Conservation (phyloP, 345 rosid species). For the Salix viminalis region DNA sequence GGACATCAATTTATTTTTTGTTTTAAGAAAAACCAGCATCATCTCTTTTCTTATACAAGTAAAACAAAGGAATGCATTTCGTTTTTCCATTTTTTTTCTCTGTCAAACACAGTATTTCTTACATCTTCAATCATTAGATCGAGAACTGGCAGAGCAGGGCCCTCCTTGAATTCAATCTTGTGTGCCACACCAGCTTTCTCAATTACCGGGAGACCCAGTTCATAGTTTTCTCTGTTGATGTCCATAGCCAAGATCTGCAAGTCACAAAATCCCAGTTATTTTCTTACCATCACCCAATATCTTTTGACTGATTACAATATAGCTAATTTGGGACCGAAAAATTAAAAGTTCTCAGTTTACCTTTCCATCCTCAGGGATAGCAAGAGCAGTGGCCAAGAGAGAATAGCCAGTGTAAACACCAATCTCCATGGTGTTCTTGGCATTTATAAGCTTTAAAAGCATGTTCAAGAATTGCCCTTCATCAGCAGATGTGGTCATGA, state of each 20-base stretch:
- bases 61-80: not conserved
- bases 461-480: slow-evolving; percentile 94
- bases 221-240: slow-evolving; percentile 81
- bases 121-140: slow-evolving; percentile 80
- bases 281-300: not conserved
- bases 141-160: slow-evolving; percentile 95
- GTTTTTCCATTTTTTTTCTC: not conserved
- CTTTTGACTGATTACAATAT: not conserved
- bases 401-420: slow-evolving; percentile 99
- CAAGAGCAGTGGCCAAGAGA: slow-evolving; percentile 94
- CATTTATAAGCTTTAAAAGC: slow-evolving; percentile 91
- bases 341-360: slow-evolving; percentile 13
- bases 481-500: slow-evolving; percentile 97
- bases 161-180: slow-evolving; percentile 91
- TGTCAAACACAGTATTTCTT: slow-evolving; percentile 20
- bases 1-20: not conserved
- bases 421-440: slow-evolving; percentile 99
- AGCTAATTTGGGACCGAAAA: not conserved
- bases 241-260: slow-evolving; percentile 93
- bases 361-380: slow-evolving; percentile 90
- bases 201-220: slow-evolving; percentile 82
- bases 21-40: not conserved
- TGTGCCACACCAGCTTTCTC: slow-evolving; percentile 93
- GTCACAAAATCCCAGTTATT: not conserved
- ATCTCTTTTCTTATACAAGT: not conserved